A percentile compares a stretch with the other conserved stretches of the same genome.
These are phyloP conservation scores for Monosporascus sp. DNA, from an alignment of 2,329 filamentous ascomycete species.

Conservation along the genomic window DNA sequence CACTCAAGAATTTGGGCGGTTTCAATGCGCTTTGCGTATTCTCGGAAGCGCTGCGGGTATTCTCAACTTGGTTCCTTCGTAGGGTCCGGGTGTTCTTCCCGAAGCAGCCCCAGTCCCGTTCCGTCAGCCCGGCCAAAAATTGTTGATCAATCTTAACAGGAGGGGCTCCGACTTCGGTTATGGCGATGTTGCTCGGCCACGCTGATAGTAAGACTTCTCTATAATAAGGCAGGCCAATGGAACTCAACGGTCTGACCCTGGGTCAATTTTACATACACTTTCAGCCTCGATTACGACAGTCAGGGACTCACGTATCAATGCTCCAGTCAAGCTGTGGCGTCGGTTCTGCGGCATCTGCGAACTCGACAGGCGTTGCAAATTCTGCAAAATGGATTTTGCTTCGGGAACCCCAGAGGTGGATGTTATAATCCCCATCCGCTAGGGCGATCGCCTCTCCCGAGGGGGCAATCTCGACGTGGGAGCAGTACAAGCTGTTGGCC, in stretches of 20 bases:
- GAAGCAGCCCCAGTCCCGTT: conserved; percentile 70
- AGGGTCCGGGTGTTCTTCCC: conserved; percentile 69
- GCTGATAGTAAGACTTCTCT: conserved; percentile 80
- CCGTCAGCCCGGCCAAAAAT: conserved; percentile 62
- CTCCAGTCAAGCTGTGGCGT: conserved; percentile 61
- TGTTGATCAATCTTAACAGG: conserved; percentile 68
- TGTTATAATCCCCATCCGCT: conserved; percentile 69
- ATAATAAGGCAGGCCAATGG: conserved; percentile 89
- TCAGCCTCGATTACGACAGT: neutral
- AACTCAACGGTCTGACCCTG: conserved; percentile 64
- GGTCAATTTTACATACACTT: conserved; percentile 2
- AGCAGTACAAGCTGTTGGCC: conserved; percentile 72
- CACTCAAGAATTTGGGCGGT: conserved; percentile 89
- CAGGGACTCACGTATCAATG: conserved; percentile 57
- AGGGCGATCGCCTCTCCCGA: conserved; percentile 82
- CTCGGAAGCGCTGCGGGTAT: conserved; percentile 57
- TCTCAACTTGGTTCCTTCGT: conserved; percentile 76
- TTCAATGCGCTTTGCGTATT: conserved; percentile 58
- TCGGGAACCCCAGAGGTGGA: conserved; percentile 86
- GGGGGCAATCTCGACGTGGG: conserved; percentile 77
- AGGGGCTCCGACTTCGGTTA: conserved; percentile 81
- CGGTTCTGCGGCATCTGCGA: conserved; percentile 60
- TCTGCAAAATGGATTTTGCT: conserved; percentile 84
- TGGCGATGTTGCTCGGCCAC: conserved; percentile 71
- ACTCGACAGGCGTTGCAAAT: conserved; percentile 70